Base-by-base conservation (phyloP, 75 land plant species). In the Picea sitchensis region DNA sequence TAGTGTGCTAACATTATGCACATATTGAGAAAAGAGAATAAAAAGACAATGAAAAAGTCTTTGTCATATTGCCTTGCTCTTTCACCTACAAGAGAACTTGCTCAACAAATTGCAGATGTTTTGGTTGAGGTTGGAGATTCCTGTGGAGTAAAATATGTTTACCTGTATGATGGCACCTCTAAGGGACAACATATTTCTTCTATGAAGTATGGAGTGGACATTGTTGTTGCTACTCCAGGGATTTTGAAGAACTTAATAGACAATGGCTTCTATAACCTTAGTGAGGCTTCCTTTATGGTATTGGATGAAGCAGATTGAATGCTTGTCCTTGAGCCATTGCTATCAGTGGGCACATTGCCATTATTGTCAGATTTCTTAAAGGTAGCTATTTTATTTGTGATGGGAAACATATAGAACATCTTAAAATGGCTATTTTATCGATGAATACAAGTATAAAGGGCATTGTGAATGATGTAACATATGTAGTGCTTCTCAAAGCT, bases 1-100 rank as follows among this genome's bases (percentile, higher is more conserved):
- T 85, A 98, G 99, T 8, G 83, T 94, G 3, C 99, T 98, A 0
- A 98, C 94, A 31, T 72, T 96, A 87, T 89, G 87, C 98, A 95
- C 84, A 88, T 92, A 32, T 74, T 96, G 84, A 59, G 71, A 18
- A 90, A 88, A 83, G 57, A 79, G 58, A 88, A 86, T 67, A 78
- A 77, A 58, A 82, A 83, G 17, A 18, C n/a, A 44, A 36, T 61
- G 1, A 88, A 87, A 68, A 80, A 75, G 62, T 63, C 47, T 41
- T 76, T 77, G 59, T 98, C 96, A 0, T 69, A 83, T 23, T 92
- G 93, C 79, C 95, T 96, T 65, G 98, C 94, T 0, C 85, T 96
- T 17, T 88, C 99, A 38, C 98, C 99, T 21, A 96, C 98, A 0
- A 93, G 96, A 51, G 96, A 92, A 83, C 88, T 96, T 18, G 94